These are phyloP conservation scores for Xylaria arbuscula DNA, from an alignment of 2,329 filamentous ascomycete species.

Conservation along the genomic window DNA sequence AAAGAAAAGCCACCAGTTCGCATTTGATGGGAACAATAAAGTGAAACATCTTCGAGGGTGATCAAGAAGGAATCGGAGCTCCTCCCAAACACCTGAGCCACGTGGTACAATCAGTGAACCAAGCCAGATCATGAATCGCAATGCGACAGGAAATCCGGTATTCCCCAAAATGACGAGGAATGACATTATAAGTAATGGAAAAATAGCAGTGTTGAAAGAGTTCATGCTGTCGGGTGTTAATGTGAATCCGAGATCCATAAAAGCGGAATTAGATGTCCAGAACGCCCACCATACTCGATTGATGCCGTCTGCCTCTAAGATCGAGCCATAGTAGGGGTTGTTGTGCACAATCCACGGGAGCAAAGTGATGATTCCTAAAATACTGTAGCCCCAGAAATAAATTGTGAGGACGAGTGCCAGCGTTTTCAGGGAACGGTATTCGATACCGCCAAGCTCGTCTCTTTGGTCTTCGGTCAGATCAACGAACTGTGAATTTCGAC, in stretches of 20 bases:
- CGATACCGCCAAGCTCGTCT: conserved; percentile 94
- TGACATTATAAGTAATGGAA: conserved; percentile 79
- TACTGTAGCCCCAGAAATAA: conserved; percentile 87
- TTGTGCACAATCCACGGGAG: conserved; percentile 81
- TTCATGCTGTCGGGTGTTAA: conserved; percentile 94
- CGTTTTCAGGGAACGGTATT: conserved; percentile 92
- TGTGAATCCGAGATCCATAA: conserved; percentile 95
- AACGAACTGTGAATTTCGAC: conserved; percentile 91
- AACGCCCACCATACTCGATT: conserved; percentile 89
- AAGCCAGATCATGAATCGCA: conserved; percentile 92
- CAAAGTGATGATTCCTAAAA: conserved; percentile 78
- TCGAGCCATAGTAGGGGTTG: conserved; percentile 68
- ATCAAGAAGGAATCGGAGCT: conserved; percentile 88
- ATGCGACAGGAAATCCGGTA: conserved; percentile 93
- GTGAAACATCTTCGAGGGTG: conserved; percentile 97
- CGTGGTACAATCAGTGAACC: conserved; percentile 73
- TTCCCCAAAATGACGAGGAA: conserved; percentile 96
- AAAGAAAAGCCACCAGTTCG: conserved; percentile 96
- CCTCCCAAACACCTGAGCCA: conserved; percentile 82
- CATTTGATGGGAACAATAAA: conserved; percentile 86
- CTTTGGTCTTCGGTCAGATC: conserved; percentile 90
- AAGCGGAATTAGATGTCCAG: conserved; percentile 87
- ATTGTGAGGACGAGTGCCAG: conserved; percentile 79
- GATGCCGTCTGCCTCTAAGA: conserved; percentile 72
- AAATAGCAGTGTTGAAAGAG: conserved; percentile 82